Evolutionary conservation across 768 basidiomycete species (phyloP), one percentile per base, ranked within the genome.

Genomic region (Pulveroboletus sp.): DNA sequence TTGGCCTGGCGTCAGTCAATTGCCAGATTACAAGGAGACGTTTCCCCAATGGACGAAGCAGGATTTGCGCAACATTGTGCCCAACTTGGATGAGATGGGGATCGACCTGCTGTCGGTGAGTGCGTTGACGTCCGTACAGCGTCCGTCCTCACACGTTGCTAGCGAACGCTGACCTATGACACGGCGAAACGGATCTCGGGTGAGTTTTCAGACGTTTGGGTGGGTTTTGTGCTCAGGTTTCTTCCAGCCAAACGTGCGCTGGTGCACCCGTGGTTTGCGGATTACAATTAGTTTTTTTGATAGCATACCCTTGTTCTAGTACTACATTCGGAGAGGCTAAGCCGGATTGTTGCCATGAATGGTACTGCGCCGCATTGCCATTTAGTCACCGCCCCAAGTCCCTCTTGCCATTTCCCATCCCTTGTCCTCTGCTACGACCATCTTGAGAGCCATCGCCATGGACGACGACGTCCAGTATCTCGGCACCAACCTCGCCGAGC

Each of bases 21-120:
- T 99, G 45, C 93, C 95, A 3, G 97, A 98, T 66, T 98, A 95
- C 77, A 98, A 98, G 72, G 67, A 90, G 5, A 86, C 94, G 9
- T 98, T 99, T 80, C 97, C 97, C 1, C 90, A 92, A 67, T 99
- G 97, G 97, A 80, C 80, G 27, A 71, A 74, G 34, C 85, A 89
- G 57, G 87, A 94, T 49, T 71, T 99, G 25, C 69, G 61, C 60
- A 74, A 66, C 63, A 76, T 75, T 20, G 85, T 94, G 12, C 79
- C 83, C 16, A 76, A 79, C 37, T 69, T 97, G 41, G 92, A 94
- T 62, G 78, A 80, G 11, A 73, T 70, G 47, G 93, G 90, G n/a
- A 69, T 91, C 43, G 93, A 95, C 58, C 67, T 94, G 52, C 72
- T 95, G 23, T 79, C 82, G 75, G 89, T 85, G 50, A 12, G 75